Evolutionary conservation across 495 filamentous ascomycete species (phyloP).

Genomic region (Daldinia caldariorum): DNA sequence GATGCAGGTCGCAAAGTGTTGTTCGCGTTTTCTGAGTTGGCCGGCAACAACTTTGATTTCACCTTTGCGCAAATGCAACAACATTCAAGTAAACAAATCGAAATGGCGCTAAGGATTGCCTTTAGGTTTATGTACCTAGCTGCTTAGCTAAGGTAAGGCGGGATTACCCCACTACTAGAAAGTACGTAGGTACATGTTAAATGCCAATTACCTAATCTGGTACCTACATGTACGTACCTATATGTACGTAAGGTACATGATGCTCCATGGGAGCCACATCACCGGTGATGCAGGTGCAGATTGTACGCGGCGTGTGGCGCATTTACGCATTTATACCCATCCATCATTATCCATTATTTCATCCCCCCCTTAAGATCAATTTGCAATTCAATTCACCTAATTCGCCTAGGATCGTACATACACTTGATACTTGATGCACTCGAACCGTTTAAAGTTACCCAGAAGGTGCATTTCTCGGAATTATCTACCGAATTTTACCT

Average conservation of each 20-base stretch:
- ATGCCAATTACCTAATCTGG: background rate
- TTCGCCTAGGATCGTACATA: background rate
- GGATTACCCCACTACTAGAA: background rate
- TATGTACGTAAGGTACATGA: background rate
- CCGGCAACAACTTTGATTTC: background rate
- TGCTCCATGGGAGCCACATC: background rate
- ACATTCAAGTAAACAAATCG: slow-evolving; percentile 45
- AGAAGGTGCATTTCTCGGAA: background rate
- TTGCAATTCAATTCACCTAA: background rate
- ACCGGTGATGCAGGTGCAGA: background rate
- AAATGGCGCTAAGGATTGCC: slow-evolving; percentile 26
- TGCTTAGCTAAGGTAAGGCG: background rate
- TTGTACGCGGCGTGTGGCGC: slow-evolving; percentile 13
- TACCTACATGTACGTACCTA: too few relatives aligned
- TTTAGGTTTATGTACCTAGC: background rate
- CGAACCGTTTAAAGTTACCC: background rate
- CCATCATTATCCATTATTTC: background rate
- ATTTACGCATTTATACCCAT: too few relatives aligned
- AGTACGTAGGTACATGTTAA: background rate
- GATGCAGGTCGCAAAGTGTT: slow-evolving; percentile 39
- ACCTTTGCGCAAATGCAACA: slow-evolving; percentile 11
- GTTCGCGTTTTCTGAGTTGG: slow-evolving; percentile 30
- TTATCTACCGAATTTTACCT: slow-evolving; percentile 7
- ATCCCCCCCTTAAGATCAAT: background rate
- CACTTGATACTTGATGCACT: background rate